phyloP scores from a whole-genome alignment of 768 basidiomycete genomes.

The Pluteus cervinus region DNA sequence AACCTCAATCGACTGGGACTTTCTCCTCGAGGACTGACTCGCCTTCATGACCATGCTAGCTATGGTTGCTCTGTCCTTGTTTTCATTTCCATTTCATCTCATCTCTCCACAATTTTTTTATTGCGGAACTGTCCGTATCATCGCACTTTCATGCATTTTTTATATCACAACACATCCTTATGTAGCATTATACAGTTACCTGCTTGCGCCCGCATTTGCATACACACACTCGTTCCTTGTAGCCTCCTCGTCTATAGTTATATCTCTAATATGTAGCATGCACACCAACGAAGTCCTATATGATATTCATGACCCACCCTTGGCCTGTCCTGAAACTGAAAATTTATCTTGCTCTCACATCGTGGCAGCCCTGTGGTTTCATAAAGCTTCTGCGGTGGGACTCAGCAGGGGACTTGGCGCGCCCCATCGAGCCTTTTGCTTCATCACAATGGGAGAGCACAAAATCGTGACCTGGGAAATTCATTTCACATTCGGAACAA shows the following conservation, averaged over 20 bases:
- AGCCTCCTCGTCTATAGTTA: conserved; percentile 22
- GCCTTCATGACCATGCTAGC: conserved; percentile 3
- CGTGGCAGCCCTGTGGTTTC: no score
- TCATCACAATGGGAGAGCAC: no score
- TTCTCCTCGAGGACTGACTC: conserved; percentile 61
- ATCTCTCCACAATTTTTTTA: conserved; percentile 3
- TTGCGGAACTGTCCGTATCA: conserved; percentile 5
- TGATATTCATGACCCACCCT: no score
- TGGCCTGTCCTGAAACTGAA: no score
- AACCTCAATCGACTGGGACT: conserved; percentile 70
- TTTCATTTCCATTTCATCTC: conserved; percentile 1
- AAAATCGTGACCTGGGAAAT: no score
- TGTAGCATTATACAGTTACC: conserved; percentile 13
- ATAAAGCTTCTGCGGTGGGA: no score
- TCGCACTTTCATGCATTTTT: conserved; percentile 6
- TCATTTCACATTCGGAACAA: no score
- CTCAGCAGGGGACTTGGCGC: no score
- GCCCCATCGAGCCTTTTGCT: no score
- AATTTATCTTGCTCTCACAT: no score
- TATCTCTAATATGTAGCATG: conserved; percentile 23
- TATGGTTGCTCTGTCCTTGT: conserved; percentile 9
- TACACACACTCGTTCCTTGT: conserved; percentile 7
- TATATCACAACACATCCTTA: conserved; percentile 19
- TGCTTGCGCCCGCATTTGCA: conserved; percentile 1
- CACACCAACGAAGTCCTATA: no score